Evolutionary conservation across 148 eudicot genomes (phyloP).

Genomic region (Limonium bicolor): DNA sequence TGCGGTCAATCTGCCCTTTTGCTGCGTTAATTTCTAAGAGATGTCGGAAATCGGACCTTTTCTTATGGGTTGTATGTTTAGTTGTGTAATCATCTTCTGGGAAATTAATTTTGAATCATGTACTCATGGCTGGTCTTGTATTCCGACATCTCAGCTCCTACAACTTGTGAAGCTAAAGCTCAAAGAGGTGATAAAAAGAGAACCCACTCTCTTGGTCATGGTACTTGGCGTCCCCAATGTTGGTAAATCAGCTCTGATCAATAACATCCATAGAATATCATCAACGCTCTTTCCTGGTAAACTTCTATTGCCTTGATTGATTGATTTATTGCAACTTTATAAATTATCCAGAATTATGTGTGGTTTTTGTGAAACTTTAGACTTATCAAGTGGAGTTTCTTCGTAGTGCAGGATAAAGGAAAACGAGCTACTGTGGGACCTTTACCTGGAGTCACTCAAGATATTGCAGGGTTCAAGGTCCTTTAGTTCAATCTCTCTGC

Average conservation of each 20-base stretch:
- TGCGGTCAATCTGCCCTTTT: too few species aligned
- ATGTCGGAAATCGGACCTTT: too few species aligned
- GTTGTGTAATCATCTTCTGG: too few species aligned
- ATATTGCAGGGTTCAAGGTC: constrained; percentile 98
- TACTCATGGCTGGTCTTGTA: constrained; percentile 8
- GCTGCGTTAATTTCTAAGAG: too few species aligned
- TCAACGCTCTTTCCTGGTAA: constrained; percentile 75
- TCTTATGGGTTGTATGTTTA: too few species aligned
- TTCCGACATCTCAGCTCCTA: constrained; percentile 40
- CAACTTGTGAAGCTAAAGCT: constrained; percentile 82
- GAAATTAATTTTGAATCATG: too few species aligned
- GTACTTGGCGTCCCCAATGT: constrained; percentile 98
- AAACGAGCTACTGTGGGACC: constrained; percentile 96
- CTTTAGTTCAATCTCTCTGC: neutral
- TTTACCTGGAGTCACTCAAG: constrained; percentile 98
- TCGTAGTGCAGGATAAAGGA: constrained; percentile 64
- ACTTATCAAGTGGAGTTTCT: constrained; percentile 14
- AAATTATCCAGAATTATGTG: too few species aligned
- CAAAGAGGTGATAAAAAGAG: constrained; percentile 67
- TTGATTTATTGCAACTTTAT: neutral
- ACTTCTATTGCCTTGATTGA: neutral
- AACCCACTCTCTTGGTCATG: constrained; percentile 90
- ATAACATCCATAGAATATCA: constrained; percentile 78
- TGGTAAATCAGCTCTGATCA: constrained; percentile 91
- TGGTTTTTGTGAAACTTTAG: constrained; percentile 1